Base-by-base conservation (phyloP, 768 basidiomycete genomes). In the Gloeostereum incarnatum region DNA sequence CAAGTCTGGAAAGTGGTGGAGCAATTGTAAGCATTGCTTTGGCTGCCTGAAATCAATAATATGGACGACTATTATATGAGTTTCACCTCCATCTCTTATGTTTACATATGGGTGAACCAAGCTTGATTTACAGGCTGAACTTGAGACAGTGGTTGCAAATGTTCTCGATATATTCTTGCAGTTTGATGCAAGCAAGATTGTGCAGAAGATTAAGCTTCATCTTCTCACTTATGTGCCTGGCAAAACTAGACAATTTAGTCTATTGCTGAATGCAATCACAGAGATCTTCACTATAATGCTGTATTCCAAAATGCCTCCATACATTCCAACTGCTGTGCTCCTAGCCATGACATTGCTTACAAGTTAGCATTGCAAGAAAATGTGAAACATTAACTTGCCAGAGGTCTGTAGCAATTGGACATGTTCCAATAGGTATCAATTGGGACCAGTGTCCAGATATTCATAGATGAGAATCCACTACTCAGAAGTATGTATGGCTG, bases 11-110 rank as follows among this genome's bases (percentile, higher is more conserved):
- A 37, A 0, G 24, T 43, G 1, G 44, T 55, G 14, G 53, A 52
- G 0, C 24, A 45, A 8, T 44, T 61, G 0, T 27, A 48, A 0
- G 49, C 59, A 0, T 45, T 60, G 0, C 35, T 61, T 2, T 61
- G 60, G 60, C 43, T 55, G 5, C 54, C 48, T 0, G 36, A 40
- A 24, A 61, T 60, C 10, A 24, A 46, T 0, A 33, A 59, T 21
- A 36, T 16, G 0, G 41, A 56, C 1, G 6, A 30, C 16, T 61
- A 60, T 41, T 20, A 50, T 7, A 52, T 57, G 14, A n/a, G 31
- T 14, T 31, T 7, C 7, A 26, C 13, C 26, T 29, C 14, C 8
- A 8, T 29, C 26, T 14, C 8, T 29, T 8, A 14, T 14, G 9
- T 14, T 8, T 8, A 8, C 26, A 8, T 8, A 29, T 29, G 26